Evolutionary conservation across 1,139 yeast species (phyloP).

Genomic region (Yamadazyma epiphylla): DNA sequence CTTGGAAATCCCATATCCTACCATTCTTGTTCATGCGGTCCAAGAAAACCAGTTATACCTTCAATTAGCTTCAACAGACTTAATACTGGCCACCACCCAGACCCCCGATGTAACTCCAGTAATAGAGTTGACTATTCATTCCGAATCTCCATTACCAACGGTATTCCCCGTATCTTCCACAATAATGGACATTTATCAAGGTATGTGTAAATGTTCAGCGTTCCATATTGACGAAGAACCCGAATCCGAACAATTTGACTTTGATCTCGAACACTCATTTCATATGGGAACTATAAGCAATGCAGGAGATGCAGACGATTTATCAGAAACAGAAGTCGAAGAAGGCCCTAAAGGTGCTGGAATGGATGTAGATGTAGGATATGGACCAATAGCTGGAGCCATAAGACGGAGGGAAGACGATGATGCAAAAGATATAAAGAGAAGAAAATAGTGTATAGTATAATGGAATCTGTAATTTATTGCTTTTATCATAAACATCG

Average conservation of each 20-base stretch:
- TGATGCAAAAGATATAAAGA: conserved; percentile 7
- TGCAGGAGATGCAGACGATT: conserved; percentile 38
- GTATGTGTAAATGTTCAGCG: conserved; percentile 37
- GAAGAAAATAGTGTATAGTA: conserved; percentile 1
- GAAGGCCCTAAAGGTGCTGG: conserved; percentile 25
- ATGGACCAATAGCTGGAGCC: conserved; percentile 33
- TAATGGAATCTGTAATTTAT: too few relatives aligned
- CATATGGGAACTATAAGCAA: conserved; percentile 15
- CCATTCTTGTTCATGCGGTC: conserved; percentile 37
- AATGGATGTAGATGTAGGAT: conserved; percentile 44
- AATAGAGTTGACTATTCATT: neutral
- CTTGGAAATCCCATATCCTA: conserved; percentile 37
- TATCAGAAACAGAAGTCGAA: conserved; percentile 18
- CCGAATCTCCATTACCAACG: neutral
- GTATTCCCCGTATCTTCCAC: conserved; percentile 4
- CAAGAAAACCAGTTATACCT: conserved; percentile 25
- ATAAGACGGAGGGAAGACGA: conserved; percentile 25
- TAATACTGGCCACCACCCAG: conserved; percentile 7
- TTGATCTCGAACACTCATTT: conserved; percentile 8
- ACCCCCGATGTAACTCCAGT: conserved; percentile 3
- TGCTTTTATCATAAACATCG: too few relatives aligned
- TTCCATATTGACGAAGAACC: conserved; percentile 28
- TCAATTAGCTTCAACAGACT: conserved; percentile 26
- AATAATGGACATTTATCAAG: conserved; percentile 25
- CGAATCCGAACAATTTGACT: conserved; percentile 16